Base-by-base conservation (phyloP, 1,284 basidiomycete species). In the Ganoderma leucocontextum region DNA sequence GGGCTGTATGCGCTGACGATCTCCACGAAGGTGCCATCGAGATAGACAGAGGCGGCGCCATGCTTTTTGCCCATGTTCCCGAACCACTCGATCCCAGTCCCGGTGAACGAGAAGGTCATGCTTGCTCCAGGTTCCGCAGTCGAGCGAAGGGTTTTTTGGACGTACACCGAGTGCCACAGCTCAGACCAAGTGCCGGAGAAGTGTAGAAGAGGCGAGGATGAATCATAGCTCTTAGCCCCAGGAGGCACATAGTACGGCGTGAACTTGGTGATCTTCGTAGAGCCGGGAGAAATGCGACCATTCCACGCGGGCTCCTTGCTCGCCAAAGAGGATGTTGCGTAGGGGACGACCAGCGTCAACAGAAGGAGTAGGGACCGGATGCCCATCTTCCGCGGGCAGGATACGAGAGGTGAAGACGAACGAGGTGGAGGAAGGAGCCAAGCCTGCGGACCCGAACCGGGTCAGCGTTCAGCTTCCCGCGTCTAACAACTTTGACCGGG, bases 51-150 rank as follows among this genome's bases (percentile, higher is more conserved):
- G 6, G 88, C 83, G 10, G 84, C 75, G 15, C 91, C 89, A 74
- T 92, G 87, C 25, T 74, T 78, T 44, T 75, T 81, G 70, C 86
- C 88, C 59, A 80, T 83, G 72, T 83, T 86, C 35, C 92, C 92
- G 74, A 93, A 94, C 87, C 89, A 91, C 79, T 94, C 92, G 72
- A 94, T 84, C 1, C 91, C 91, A 12, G 89, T 90, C 12, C 92
- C 91, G 29, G 80, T 82, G 79, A 94, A 93, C 1, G 83, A 82
- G 78, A 92, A 86, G 5, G 82, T 81, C 59, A 86, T 81, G 13
- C 85, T 80, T n/a, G 91, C 88, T 60, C 83, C 84, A 19, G 78
- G 77, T 58, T 84, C 77, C 15, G 80, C 78, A 0, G 89, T 89
- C 74, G 82, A 84, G 33, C 82, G 85, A 25, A 88, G 78, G 12